Evolutionary conservation across 2,329 filamentous ascomycete genomes (phyloP).

Genomic region (Aspergillus sp.): DNA sequence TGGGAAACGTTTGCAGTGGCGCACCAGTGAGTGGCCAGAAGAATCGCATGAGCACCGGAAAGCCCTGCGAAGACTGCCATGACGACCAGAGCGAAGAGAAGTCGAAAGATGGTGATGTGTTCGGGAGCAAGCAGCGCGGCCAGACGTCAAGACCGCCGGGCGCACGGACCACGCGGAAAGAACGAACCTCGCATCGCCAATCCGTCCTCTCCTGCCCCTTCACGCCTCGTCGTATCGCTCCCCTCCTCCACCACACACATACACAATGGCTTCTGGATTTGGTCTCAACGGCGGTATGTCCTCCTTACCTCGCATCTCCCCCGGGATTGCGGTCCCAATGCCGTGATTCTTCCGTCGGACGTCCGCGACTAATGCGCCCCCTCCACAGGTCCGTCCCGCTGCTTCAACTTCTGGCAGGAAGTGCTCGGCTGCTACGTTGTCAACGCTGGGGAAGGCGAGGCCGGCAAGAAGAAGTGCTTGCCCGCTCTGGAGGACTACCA

Average conservation of each 20-base stretch:
- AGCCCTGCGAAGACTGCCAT: conserved; percentile 44
- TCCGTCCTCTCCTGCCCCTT: conserved; percentile 31
- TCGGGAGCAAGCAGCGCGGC: conserved; percentile 18
- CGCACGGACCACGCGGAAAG: conserved; percentile 24
- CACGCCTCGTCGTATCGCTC: conserved; percentile 21
- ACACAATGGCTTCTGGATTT: conserved; percentile 52
- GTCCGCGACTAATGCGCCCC: conserved; percentile 23
- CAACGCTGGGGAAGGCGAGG: conserved; percentile 78
- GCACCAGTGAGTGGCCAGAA: conserved; percentile 59
- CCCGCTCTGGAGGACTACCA: conserved; percentile 94
- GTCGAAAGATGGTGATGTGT: conserved; percentile 26
- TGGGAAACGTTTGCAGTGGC: conserved; percentile 53
- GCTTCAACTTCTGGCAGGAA: conserved; percentile 99
- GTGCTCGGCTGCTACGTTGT: conserved; percentile 97
- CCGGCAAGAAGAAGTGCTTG: conserved; percentile 83
- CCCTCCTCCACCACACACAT: conserved; percentile 19
- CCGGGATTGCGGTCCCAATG: conserved; percentile 9
- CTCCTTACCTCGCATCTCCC: background rate
- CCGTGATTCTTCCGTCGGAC: conserved; percentile 18
- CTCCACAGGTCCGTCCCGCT: conserved; percentile 66
- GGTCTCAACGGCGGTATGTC: conserved; percentile 56
- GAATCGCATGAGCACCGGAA: conserved; percentile 56
- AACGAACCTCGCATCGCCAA: conserved; percentile 29
- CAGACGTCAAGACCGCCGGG: conserved; percentile 8
- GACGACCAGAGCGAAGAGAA: conserved; percentile 15